A percentile compares a stretch with the other conserved stretches of the same genome.
phyloP scores from a whole-genome alignment of 2,329 filamentous ascomycete species.

The Myriosclerotinia duriaeana region DNA sequence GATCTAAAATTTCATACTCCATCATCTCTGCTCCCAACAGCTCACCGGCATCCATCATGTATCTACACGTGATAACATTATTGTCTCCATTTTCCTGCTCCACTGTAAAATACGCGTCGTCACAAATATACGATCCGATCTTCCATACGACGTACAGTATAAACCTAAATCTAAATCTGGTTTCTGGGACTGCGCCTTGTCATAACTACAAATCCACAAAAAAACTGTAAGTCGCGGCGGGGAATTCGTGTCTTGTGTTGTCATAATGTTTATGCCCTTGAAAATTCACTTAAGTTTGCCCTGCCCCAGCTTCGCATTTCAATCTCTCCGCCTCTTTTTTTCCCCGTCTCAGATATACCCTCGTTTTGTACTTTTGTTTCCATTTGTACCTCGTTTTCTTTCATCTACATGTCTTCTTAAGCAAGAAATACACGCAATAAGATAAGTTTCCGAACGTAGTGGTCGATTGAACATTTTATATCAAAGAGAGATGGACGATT shows the following conservation, averaged over 20 bases:
- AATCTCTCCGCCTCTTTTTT: slow-evolving; percentile 6
- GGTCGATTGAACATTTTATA: neutral
- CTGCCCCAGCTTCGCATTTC: slow-evolving; percentile 5
- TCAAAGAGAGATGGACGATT: neutral
- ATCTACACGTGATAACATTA: slow-evolving; percentile 6
- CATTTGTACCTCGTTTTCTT: neutral
- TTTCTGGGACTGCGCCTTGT: slow-evolving; percentile 23
- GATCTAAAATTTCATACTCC: too few species aligned
- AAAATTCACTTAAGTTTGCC: slow-evolving; percentile 19
- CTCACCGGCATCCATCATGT: neutral
- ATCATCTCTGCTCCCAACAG: too few species aligned
- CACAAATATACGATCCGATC: slow-evolving; percentile 20
- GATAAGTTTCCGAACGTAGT: neutral
- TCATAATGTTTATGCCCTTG: slow-evolving; percentile 9
- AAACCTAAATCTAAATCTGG: slow-evolving; percentile 2
- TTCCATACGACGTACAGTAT: too few species aligned
- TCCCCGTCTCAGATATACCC: neutral
- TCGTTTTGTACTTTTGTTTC: slow-evolving; percentile 14
- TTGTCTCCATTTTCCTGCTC: slow-evolving; percentile 3
- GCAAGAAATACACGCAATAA: neutral
- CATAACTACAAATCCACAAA: slow-evolving; percentile 18
- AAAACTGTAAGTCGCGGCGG: slow-evolving; percentile 9
- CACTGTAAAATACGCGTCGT: slow-evolving; percentile 12
- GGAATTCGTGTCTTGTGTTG: slow-evolving; percentile 14
- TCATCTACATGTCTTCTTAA: neutral